These are phyloP conservation scores for Eutrema salsugineum DNA, from an alignment of 441 rosid genomes.

Conservation along the genomic window DNA sequence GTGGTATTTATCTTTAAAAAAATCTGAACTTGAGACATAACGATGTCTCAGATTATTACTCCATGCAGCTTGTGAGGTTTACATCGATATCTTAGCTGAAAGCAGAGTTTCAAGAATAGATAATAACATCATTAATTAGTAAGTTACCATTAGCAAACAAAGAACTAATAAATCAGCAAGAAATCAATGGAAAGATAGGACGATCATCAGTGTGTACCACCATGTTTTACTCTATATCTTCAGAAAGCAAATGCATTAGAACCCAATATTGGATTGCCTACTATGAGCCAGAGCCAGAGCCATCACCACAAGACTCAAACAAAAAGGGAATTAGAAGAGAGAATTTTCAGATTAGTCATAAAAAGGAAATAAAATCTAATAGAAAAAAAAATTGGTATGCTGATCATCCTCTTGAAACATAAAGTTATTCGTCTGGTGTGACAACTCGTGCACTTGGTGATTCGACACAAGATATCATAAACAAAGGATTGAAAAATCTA, in stretches of 20 bases:
- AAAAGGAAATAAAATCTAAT: too few species aligned
- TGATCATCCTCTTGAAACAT: too few species aligned
- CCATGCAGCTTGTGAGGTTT: neutral
- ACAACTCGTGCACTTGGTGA: too few species aligned
- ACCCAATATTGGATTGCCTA: neutral
- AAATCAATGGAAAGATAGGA: neutral
- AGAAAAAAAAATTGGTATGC: too few species aligned
- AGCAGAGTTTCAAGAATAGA: neutral
- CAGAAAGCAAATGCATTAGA: neutral
- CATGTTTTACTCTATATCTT: neutral
- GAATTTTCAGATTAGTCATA: too few species aligned
- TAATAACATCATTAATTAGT: neutral
- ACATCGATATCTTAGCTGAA: neutral
- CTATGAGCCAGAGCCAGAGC: too few species aligned
- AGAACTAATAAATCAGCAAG: neutral
- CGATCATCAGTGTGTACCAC: neutral
- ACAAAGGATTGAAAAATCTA: too few species aligned
- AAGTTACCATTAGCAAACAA: neutral
- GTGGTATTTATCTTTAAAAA: slow-evolving; percentile 11
- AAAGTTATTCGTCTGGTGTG: too few species aligned
- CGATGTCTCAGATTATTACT: neutral
- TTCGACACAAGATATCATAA: too few species aligned
- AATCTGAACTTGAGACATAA: neutral
- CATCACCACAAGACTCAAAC: too few species aligned
- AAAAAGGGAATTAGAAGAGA: too few species aligned